Evolutionary conservation across 2,329 filamentous ascomycete genomes (phyloP), one percentile per base, ranked within the genome.

Genomic region (Ascomycota sp.): DNA sequence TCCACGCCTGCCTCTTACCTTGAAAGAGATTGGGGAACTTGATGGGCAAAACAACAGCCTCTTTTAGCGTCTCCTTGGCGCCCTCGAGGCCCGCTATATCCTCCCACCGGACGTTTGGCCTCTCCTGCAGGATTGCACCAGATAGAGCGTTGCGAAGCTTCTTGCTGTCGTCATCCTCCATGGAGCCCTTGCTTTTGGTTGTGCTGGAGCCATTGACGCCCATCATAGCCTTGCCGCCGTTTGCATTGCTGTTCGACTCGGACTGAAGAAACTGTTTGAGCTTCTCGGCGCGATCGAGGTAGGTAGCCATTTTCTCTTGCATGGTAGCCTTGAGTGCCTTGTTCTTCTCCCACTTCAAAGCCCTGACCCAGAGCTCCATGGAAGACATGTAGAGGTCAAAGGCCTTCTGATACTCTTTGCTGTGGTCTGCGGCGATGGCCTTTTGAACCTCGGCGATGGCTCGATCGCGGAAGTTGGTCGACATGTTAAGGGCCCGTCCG

Each of bases 261-360:
- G 69, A 64, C 39, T 85, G 75, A 25, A 98, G 61, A 50, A 95
- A 89, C 32, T 75, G 72, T 57, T 98, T 98, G 39, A 98, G 70
- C 61, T 95, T 95, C 62, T 98, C 89, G 38, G 89, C 89, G 37
- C 89, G 81, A 56, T 94, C 86, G 77, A 98, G 93, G 63, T 98
- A 98, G 51, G 94, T 86, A 43, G 66, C 79, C 13, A 85, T 83
- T 62, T 95, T 95, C 43, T 79, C 73, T 42, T 89, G 77, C 53
- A 98, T 94, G 69, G 93, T 92, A 50, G 91, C 83, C 63, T 95
- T 95, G 38, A 82, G 85, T 44, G 85, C 86, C 38, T 79, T 74
- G 59, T 94, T 95, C 69, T 95, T 98, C 61, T 98, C 89, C 86
- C 86, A 98, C 64, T 98, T 98, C 35, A 98, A 67, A 22, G 89